Evolutionary conservation across 2,329 filamentous ascomycete genomes (phyloP).

Genomic region (Pyricularia sp.): DNA sequence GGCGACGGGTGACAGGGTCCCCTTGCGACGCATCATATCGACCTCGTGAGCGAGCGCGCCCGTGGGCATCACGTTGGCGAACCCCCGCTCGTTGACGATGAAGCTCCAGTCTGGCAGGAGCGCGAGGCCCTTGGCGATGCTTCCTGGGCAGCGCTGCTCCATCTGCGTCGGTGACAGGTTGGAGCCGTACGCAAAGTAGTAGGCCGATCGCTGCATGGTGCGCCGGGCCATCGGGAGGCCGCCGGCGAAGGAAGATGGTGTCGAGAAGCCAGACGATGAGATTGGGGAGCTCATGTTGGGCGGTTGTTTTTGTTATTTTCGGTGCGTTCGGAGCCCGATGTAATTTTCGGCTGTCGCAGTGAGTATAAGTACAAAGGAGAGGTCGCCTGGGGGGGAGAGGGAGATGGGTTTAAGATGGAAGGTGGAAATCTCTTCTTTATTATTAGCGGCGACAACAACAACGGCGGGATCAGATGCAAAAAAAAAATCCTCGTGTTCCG

Average conservation of each 20-base stretch:
- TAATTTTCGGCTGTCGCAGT: background rate
- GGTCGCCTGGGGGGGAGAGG: background rate
- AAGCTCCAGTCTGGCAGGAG: constrained; percentile 25
- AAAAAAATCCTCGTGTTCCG: background rate
- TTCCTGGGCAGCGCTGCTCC: constrained; percentile 27
- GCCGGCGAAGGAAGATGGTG: background rate
- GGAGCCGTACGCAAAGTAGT: constrained; percentile 34
- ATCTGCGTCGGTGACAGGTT: constrained; percentile 32
- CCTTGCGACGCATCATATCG: background rate
- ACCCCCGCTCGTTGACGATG: constrained; percentile 34
- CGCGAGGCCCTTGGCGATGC: constrained; percentile 24
- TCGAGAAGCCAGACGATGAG: background rate
- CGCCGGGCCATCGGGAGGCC: background rate
- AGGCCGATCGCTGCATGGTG: background rate
- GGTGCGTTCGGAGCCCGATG: background rate
- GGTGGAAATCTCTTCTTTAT: background rate
- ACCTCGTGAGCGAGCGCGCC: background rate
- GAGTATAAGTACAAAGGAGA: background rate
- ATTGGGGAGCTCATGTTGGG: background rate
- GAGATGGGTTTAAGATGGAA: background rate
- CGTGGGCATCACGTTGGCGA: constrained; percentile 25
- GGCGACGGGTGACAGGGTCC: background rate
- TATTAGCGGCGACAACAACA: background rate
- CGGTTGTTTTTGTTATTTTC: background rate
- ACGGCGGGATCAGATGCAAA: background rate